Evolutionary conservation across 2,329 filamentous ascomycete species (phyloP).

Genomic region (Pestalotiopsis sp.): DNA sequence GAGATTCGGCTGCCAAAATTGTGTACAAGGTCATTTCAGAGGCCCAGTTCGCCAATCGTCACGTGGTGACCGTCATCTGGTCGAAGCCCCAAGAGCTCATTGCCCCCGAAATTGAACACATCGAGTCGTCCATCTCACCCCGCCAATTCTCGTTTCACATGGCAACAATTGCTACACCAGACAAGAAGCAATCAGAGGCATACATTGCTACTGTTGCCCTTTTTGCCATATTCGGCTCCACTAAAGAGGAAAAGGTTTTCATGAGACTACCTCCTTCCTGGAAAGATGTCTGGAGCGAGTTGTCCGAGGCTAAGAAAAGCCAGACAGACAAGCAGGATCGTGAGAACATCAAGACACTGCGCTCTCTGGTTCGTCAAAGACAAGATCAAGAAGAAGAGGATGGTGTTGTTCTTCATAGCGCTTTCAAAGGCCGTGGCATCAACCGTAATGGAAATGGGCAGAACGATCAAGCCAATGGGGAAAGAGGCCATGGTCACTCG

Average conservation of each 20-base stretch:
- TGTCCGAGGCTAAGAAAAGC: constrained; percentile 71
- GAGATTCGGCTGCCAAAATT: constrained; percentile 72
- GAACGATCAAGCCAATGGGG: constrained; percentile 49
- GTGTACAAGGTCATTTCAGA: constrained; percentile 72
- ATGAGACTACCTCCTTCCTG: constrained; percentile 77
- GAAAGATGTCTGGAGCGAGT: constrained; percentile 84
- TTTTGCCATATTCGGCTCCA: constrained; percentile 76
- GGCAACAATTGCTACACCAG: constrained; percentile 72
- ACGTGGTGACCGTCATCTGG: constrained; percentile 77
- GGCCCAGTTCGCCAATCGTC: constrained; percentile 74
- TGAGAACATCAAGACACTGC: constrained; percentile 66
- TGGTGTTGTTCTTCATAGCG: constrained; percentile 75
- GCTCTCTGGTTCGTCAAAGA: constrained; percentile 69
- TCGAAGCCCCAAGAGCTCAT: constrained; percentile 67
- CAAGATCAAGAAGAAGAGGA: constrained; percentile 72
- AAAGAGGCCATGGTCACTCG: constrained; percentile 42
- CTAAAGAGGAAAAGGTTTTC: constrained; percentile 85
- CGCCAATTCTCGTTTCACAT: constrained; percentile 71
- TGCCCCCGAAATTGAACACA: constrained; percentile 39
- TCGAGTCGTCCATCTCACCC: constrained; percentile 49
- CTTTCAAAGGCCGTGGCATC: constrained; percentile 66
- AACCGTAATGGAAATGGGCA: constrained; percentile 50
- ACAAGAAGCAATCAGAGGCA: constrained; percentile 80
- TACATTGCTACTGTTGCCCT: constrained; percentile 82
- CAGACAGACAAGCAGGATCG: constrained; percentile 73